Evolutionary conservation across 176 grass and related monocot species (phyloP).

Genomic region (Phragmites australis): DNA sequence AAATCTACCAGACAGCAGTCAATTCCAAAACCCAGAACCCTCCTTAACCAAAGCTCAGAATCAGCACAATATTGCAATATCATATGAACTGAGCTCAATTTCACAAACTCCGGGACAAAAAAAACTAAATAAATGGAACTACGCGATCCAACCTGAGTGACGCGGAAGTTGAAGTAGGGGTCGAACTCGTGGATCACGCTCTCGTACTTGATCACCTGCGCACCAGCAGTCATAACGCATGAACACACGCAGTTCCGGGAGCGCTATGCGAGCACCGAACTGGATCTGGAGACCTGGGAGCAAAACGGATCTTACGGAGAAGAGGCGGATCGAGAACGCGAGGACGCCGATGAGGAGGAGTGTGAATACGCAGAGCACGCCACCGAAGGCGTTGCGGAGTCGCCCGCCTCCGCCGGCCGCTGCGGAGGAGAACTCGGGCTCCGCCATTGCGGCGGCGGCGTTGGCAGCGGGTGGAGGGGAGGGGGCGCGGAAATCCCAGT

Average conservation of each 20-base stretch:
- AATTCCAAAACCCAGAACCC: constrained; percentile 55
- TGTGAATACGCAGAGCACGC: constrained; percentile 79
- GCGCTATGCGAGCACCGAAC: not conserved
- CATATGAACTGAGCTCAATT: not conserved
- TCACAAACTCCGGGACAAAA: not conserved
- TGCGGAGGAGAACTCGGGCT: constrained; percentile 42
- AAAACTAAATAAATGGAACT: not conserved
- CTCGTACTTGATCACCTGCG: constrained; percentile 97
- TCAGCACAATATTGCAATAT: not conserved
- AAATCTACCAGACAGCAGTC: constrained; percentile 1
- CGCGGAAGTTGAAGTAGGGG: constrained; percentile 98
- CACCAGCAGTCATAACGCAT: not conserved
- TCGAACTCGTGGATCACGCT: constrained; percentile 99
- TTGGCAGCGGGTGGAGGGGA: not conserved
- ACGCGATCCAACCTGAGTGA: constrained; percentile 75
- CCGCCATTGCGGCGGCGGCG: constrained; percentile 66
- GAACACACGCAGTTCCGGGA: constrained; percentile 2
- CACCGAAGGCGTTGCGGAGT: constrained; percentile 85
- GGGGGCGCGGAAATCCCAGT: constrained; percentile 34
- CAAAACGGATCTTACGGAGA: constrained; percentile 78
- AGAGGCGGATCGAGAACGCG: constrained; percentile 98
- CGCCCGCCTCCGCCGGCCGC: constrained; percentile 33
- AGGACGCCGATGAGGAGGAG: constrained; percentile 91
- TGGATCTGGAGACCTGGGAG: constrained; percentile 29
- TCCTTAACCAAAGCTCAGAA: not conserved